Evolutionary conservation across 2,329 filamentous ascomycete species (phyloP), one percentile per base, ranked within the genome.

Genomic region (Colletotrichum spinosum): DNA sequence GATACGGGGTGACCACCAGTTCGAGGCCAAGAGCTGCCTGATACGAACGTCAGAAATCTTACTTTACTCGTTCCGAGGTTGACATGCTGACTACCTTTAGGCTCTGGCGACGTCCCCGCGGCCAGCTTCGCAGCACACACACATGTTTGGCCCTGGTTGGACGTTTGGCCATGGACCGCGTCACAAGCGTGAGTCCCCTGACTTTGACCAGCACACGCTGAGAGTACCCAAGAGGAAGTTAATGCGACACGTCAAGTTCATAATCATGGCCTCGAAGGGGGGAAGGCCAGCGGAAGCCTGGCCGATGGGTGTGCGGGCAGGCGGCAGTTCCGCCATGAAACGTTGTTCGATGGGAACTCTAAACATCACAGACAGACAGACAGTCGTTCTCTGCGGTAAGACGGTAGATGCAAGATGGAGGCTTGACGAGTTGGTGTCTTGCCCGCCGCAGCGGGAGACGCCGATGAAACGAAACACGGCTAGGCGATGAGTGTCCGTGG

Each of bases 381-480:
- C 60, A 60, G 49, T 48, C 49, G 60, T 60, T 64, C 60, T 49
- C 60, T 54, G 25, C n/a, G 10, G 25, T 42, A 12, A 52, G 57
- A 48, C 49, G 57, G 45, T 15, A 11, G 46, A 45, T 51, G 55
- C 55, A 35, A 58, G 41, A 42, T 66, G 42, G 37, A 44, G 48
- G 39, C 35, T 62, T 66, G 58, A 62, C 42, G 25, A 57, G 48
- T 44, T 41, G 3, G 13, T 34, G 48, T 63, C 63, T 54, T 63
- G 56, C 48, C 63, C 63, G 52, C 35, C 11, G 48, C 48, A 44
- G 55, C 46, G 55, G 46, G 42, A 60, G 25, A 39, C 17, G 37
- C 12, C 11, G 35, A 34, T 66, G 63, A 66, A 63, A 65, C 62
- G 48, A 62, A 56, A 56, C 52, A 37, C 44, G 45, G 35, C 42